Evolutionary conservation across 805 yeast genomes (phyloP).

Genomic region (Saccharomycopsis sp.): DNA sequence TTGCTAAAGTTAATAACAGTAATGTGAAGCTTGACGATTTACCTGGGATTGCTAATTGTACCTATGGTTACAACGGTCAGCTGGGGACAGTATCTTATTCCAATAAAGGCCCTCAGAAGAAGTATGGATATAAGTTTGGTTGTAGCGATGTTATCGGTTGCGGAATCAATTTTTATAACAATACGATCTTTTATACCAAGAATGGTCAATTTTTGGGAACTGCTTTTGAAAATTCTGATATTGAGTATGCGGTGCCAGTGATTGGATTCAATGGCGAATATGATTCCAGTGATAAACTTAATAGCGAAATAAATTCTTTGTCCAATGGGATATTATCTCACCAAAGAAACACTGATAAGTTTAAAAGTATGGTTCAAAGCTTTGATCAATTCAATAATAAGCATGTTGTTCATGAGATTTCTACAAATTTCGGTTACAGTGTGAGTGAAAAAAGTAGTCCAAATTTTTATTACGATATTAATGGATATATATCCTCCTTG

Average conservation of each 20-base stretch:
- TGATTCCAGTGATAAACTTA: neutral
- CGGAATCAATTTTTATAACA: constrained; percentile 65
- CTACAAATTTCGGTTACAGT: constrained; percentile 28
- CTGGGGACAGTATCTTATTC: constrained; percentile 38
- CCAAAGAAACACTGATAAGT: neutral
- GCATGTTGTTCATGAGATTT: constrained; percentile 13
- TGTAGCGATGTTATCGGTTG: constrained; percentile 69
- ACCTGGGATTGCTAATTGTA: constrained; percentile 41
- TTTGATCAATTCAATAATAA: constrained; percentile 13
- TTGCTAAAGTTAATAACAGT: constrained; percentile 5
- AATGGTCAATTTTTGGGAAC: constrained; percentile 64
- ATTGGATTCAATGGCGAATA: constrained; percentile 35
- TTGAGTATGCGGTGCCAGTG: constrained; percentile 38
- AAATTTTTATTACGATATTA: constrained; percentile 42
- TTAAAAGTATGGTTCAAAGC: constrained; percentile 8
- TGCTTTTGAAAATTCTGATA: constrained; percentile 42
- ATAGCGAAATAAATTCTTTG: neutral
- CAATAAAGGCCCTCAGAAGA: constrained; percentile 33
- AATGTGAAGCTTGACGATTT: constrained; percentile 21
- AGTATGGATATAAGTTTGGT: constrained; percentile 41
- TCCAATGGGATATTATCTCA: constrained; percentile 2
- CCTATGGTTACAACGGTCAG: constrained; percentile 48
- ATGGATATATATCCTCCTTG: constrained; percentile 36
- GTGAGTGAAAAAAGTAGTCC: constrained; percentile 28
- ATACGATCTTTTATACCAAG: constrained; percentile 66